Evolutionary conservation across 164 flowering plant species (phyloP), one percentile per base, ranked within the genome.

Genomic region (Sedum album): DNA sequence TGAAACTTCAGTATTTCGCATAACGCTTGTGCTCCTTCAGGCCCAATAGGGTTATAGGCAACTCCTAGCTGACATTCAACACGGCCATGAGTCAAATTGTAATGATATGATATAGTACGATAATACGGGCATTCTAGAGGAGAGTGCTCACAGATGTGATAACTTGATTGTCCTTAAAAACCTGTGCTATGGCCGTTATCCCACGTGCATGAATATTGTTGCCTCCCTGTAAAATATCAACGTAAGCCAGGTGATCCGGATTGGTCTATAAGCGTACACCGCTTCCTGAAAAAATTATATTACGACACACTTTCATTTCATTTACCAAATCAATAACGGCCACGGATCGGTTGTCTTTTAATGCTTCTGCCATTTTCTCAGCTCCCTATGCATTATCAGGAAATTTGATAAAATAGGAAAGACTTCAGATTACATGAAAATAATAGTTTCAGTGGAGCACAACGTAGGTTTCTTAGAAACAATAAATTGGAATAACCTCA

Each of bases 1-100:
- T 89, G 87, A 74, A 88, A 91, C 74, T 95, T 95, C 6, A 95
- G 92, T 71, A 90, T 88, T 70, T 92, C 97, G 38, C 85, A 82
- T 53, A 95, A 74, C 71, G 87, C 93, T 76, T 90, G 84, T 15
- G 86, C 88, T 21, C 97, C 99, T 46, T 95, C 97, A 26, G 96
- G 80, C 69, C 99, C 97, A 72, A 95, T 85, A 57, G 97, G 99
- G 78, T 95, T 95, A 74, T 95, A 95, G 67, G 86, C 85, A 69
- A 95, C 71, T 64, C 92, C 97, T 86, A 95, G 77, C 99, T 95
- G 85, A 60, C 49, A 70, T 17, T 61, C 18, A 36, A 63, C 60
- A 66, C 57, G 20, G 65, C 41, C 33, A 46, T 31, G 66, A 57
- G 57, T 64, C 61, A 30, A 68, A 18, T 15, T 57, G 57, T 33